Percentiles rank a stretch among this genome's conserved stretches.
Conservation (phyloP, 768 basidiomycete species). For the Mycena olivaceomarginata region DNA sequence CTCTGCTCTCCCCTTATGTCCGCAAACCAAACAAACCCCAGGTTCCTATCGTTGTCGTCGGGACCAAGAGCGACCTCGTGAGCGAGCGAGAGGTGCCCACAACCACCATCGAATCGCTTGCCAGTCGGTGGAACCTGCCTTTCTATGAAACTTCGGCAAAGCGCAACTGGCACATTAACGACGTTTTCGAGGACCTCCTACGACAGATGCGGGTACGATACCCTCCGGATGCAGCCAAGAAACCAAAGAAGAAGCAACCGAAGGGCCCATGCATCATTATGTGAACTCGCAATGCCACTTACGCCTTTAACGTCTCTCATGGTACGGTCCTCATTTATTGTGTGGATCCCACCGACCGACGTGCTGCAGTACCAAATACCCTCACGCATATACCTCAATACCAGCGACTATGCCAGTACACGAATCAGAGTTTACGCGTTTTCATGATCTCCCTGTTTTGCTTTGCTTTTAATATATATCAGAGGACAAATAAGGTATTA, state of each 20-base stretch:
- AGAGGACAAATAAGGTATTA: constrained; percentile 45
- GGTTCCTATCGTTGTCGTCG: constrained; percentile 91
- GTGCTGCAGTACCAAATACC: constrained; percentile 40
- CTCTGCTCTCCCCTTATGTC: constrained; percentile 1
- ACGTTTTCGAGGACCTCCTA: constrained; percentile 87
- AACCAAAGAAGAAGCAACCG: constrained; percentile 53
- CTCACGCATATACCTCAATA: constrained; percentile 43
- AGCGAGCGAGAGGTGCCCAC: constrained; percentile 88
- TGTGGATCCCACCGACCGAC: neutral
- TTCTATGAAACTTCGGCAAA: constrained; percentile 95
- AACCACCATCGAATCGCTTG: constrained; percentile 77
- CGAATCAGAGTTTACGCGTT: constrained; percentile 38
- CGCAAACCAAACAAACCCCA: constrained; percentile 49
- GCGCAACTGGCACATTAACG: constrained; percentile 85
- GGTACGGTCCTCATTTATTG: constrained; percentile 6
- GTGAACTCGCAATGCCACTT: constrained; percentile 52
- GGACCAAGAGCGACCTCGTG: constrained; percentile 89
- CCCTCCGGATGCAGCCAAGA: constrained; percentile 68
- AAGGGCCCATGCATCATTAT: constrained; percentile 62
- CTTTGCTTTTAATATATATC: constrained; percentile 29
- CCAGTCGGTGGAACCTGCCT: constrained; percentile 80
- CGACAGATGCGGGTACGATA: constrained; percentile 84
- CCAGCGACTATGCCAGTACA: constrained; percentile 34
- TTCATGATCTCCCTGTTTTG: constrained; percentile 10
- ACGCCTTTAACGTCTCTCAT: constrained; percentile 21